These are phyloP conservation scores for Cyamopsis tetragonoloba DNA, from an alignment of 306 rosid genomes.

Conservation along the genomic window DNA sequence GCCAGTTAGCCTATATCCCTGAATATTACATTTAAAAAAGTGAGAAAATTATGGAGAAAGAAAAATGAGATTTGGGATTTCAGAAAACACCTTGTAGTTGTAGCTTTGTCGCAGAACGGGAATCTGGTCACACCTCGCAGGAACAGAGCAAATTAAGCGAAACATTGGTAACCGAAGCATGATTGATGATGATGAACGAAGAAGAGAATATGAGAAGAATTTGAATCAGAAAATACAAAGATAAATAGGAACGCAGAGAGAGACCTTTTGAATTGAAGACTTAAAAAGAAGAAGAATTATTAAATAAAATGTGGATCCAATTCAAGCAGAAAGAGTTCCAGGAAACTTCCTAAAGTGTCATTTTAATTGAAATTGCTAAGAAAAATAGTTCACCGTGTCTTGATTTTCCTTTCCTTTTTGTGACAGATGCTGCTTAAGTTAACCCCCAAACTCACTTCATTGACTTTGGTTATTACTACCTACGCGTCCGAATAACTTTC, in stretches of 20 bases:
- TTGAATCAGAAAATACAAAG: neutral
- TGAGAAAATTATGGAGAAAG: neutral
- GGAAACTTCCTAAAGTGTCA: neutral
- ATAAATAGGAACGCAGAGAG: neutral
- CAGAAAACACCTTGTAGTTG: conserved; percentile 11
- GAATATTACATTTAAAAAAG: neutral
- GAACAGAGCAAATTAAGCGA: conserved; percentile 9
- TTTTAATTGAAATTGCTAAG: neutral
- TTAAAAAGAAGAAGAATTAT: neutral
- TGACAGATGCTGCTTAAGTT: neutral
- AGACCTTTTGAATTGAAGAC: neutral
- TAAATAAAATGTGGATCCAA: neutral
- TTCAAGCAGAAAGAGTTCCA: neutral
- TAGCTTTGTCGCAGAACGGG: neutral
- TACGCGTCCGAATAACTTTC: conserved; percentile 19
- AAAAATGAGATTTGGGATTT: neutral
- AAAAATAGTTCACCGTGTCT: neutral
- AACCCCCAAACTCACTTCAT: neutral
- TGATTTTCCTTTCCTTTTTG: neutral
- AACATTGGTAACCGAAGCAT: conserved; percentile 19
- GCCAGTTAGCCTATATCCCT: neutral
- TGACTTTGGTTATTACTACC: conserved; percentile 3
- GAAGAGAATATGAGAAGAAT: neutral
- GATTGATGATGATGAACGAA: neutral
- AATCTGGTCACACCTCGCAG: neutral